phyloP scores from a whole-genome alignment of 108 stramenopile genomes.

The Conticribra guillardii region DNA sequence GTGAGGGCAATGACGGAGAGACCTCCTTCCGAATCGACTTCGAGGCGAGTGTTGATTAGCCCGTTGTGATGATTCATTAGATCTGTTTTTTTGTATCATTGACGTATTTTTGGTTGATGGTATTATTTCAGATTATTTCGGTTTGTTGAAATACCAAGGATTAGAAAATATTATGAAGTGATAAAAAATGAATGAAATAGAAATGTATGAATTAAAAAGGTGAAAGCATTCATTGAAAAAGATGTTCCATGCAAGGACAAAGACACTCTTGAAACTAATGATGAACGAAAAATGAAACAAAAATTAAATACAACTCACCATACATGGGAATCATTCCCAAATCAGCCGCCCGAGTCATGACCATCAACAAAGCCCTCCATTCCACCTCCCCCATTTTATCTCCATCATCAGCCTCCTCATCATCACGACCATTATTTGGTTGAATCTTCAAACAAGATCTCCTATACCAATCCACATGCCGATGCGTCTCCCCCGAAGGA shows the following conservation, averaged over 20 bases:
- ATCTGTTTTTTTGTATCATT: too few species aligned
- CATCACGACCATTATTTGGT: too few species aligned
- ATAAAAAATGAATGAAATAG: background rate
- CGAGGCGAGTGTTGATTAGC: conserved; percentile 37
- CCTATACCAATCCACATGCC: conserved; percentile 31
- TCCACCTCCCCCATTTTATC: conserved; percentile 13
- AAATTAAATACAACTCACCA: background rate
- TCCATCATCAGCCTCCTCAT: conserved; percentile 3
- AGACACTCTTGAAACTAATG: too few species aligned
- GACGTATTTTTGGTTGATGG: too few species aligned
- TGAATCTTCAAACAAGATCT: background rate
- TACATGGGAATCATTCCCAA: conserved; percentile 43
- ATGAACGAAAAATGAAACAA: background rate
- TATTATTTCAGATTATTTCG: too few species aligned
- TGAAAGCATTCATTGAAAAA: too few species aligned
- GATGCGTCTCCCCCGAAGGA: conserved; percentile 38
- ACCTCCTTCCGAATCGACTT: conserved; percentile 27
- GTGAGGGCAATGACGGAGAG: conserved; percentile 28
- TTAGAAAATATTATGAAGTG: too few species aligned
- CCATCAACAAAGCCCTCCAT: conserved; percentile 34
- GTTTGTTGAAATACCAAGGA: too few species aligned
- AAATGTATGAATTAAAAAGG: too few species aligned
- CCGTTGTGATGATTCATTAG: conserved; percentile 58
- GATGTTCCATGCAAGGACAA: too few species aligned
- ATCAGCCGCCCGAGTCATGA: conserved; percentile 37